Base-by-base conservation (phyloP, 108 stramenopile genomes). In the Skeletonema menzelii region DNA sequence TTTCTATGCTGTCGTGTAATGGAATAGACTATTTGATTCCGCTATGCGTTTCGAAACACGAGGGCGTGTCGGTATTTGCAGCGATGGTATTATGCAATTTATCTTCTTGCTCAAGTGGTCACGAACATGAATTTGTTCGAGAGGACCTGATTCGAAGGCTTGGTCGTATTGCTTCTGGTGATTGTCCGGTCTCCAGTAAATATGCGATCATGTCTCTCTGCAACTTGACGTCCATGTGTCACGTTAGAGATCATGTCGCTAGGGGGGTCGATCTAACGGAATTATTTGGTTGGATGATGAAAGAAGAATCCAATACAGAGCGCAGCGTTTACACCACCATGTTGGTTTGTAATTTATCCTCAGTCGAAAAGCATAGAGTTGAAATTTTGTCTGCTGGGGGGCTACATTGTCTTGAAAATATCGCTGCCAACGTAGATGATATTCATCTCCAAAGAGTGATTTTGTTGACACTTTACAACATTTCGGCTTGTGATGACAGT, bases 51-150 rank as follows among this genome's bases (percentile, higher is more conserved):
- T 72, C 79, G 63, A 56, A 56, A 80, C 26, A 83, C 77, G 35
- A 37, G 79, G 67, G 71, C n/a, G 56, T 71, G n/a, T 34, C 49
- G n/a, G 47, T 74, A 12, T 58, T 72, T 59, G 72, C 87, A 35
- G 58, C 70, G 4, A 92, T 92, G 92, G 82, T 88, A 1, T 57
- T 95, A 0, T 88, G 86, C 63, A 93, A 93, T 77, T 32, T 95
- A n/a, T 79, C 84, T 27, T 82, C 62, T 27, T 69, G 89, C 68
- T 46, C 56, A 14, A 79, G 69, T n/a, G n/a, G n/a, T 17, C 82
- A 86, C 69, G 82, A 89, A 59, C 37, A 65, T 26, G 34, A 72
- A 37, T 74, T 95, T 27, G 82, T 91, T 26, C 66, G 86, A 47
- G 63, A 67, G 53, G 74, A 78, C 56, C 79, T 70, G 0, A 64